Conservation (phyloP, 805 yeast species). For the Lipomyces japonicus region DNA sequence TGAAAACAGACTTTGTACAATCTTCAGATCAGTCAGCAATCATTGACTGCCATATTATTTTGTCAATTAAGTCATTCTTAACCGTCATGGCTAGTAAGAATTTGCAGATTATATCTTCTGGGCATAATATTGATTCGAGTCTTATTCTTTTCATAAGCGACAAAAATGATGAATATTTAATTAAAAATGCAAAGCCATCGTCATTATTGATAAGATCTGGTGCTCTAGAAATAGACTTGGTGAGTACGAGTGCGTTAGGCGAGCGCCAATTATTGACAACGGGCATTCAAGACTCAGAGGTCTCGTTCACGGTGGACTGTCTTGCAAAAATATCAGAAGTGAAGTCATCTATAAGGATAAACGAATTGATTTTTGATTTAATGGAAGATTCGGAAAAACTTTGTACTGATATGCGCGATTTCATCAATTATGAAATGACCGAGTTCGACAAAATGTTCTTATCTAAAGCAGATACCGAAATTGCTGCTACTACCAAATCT, state of each 20-base stretch:
- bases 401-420: conserved; percentile 2
- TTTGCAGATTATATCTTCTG: conserved; percentile 14
- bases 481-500: neutral
- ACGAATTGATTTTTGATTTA: conserved; percentile 14
- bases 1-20: neutral
- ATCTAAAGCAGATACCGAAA: neutral
- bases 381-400: conserved; percentile 17
- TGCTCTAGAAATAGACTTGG: conserved; percentile 17
- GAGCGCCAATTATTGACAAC: conserved; percentile 8
- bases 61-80: conserved; percentile 6
- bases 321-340: conserved; percentile 5
- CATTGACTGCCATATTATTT: conserved; percentile 10
- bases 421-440: conserved; percentile 11
- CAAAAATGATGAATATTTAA: neutral
- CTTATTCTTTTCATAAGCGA: neutral
- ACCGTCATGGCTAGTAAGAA: conserved; percentile 9
- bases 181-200: conserved; percentile 1
- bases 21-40: neutral
- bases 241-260: conserved; percentile 8
- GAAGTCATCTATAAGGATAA: conserved; percentile 10
- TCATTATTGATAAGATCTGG: conserved; percentile 14
- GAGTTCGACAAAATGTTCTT: conserved; percentile 11
- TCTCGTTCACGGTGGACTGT: conserved; percentile 11
- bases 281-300: conserved; percentile 10
- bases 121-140: conserved; percentile 17